A percentile compares a stretch with the other conserved stretches of the same genome.
phyloP scores from a whole-genome alignment of 2,329 filamentous ascomycete species.

The Ceratocystis papillata region DNA sequence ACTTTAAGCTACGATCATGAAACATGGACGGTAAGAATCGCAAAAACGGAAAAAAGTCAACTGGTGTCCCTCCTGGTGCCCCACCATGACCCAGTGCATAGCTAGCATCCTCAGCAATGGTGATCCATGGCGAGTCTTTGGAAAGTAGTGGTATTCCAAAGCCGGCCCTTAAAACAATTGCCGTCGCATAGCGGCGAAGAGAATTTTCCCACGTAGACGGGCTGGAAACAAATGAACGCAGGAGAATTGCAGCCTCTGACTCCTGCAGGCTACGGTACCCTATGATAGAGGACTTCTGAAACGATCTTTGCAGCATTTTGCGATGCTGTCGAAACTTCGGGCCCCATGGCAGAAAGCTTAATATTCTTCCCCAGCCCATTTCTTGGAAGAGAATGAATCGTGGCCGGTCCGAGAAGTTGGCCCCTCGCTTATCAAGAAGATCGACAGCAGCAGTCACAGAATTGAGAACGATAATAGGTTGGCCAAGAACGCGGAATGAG shows the following conservation, averaged over 20 bases:
- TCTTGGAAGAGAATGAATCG: conserved; percentile 37
- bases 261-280: conserved; percentile 35
- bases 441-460: conserved; percentile 37
- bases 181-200: conserved; percentile 35
- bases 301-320: conserved; percentile 37
- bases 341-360: conserved; percentile 35
- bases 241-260: conserved; percentile 35
- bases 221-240: conserved; percentile 32
- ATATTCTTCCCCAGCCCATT: conserved; percentile 37
- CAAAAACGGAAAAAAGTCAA: conserved; percentile 35
- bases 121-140: conserved; percentile 33
- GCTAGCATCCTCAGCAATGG: conserved; percentile 32
- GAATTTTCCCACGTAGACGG: conserved; percentile 31
- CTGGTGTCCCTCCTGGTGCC: conserved; percentile 30
- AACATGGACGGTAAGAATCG: conserved; percentile 34
- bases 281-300: conserved; percentile 34
- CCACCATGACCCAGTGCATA: conserved; percentile 30
- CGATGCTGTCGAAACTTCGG: conserved; percentile 37
- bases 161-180: conserved; percentile 36
- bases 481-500: conserved; percentile 36
- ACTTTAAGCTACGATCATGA: conserved; percentile 31
- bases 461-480: conserved; percentile 36
- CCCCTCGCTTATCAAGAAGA: conserved; percentile 36
- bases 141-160: conserved; percentile 33
- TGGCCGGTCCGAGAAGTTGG: conserved; percentile 37